Percentiles rank a stretch among this genome's conserved stretches.
phyloP scores from a whole-genome alignment of 352 stramenopile species.

The Pythium utonaiense region DNA sequence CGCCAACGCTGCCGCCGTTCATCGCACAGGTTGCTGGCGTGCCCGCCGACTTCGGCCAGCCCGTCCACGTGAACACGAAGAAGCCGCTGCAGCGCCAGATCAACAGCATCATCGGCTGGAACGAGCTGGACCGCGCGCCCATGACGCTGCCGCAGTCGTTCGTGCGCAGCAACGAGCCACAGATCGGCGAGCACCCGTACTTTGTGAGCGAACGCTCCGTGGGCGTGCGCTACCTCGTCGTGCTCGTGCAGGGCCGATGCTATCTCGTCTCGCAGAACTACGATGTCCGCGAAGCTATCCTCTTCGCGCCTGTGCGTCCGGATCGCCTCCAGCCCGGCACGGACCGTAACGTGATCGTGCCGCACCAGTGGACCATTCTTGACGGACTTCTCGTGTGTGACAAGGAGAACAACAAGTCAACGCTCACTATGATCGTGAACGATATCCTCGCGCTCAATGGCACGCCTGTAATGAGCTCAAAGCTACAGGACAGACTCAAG shows the following conservation, averaged over 20 bases:
- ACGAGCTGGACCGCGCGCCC: conserved; percentile 65
- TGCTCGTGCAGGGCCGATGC: conserved; percentile 76
- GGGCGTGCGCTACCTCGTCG: conserved; percentile 68
- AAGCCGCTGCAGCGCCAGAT: conserved; percentile 83
- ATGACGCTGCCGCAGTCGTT: conserved; percentile 73
- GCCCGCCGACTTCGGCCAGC: conserved; percentile 59
- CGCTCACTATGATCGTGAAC: conserved; percentile 78
- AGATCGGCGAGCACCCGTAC: conserved; percentile 78
- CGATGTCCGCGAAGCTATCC: conserved; percentile 70
- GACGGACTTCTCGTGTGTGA: conserved; percentile 81
- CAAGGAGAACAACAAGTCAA: conserved; percentile 66
- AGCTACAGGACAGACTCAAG: conserved; percentile 84
- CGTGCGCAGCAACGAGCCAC: conserved; percentile 65
- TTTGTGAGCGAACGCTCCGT: conserved; percentile 83
- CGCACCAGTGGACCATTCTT: conserved; percentile 87
- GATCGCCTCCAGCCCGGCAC: conserved; percentile 70
- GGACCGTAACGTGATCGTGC: conserved; percentile 66
- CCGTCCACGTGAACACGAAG: conserved; percentile 64
- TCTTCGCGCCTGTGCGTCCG: conserved; percentile 77
- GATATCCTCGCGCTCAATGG: conserved; percentile 85
- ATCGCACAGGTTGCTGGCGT: conserved; percentile 25
- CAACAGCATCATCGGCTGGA: conserved; percentile 80
- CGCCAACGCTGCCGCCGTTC: conserved; percentile 5
- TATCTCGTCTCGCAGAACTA: conserved; percentile 85
- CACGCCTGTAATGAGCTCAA: conserved; percentile 77